Percentiles rank a stretch among this genome's conserved stretches.
These are phyloP conservation scores for Azolla pinnata DNA, from an alignment of 75 land plant species.

Conservation along the genomic window DNA sequence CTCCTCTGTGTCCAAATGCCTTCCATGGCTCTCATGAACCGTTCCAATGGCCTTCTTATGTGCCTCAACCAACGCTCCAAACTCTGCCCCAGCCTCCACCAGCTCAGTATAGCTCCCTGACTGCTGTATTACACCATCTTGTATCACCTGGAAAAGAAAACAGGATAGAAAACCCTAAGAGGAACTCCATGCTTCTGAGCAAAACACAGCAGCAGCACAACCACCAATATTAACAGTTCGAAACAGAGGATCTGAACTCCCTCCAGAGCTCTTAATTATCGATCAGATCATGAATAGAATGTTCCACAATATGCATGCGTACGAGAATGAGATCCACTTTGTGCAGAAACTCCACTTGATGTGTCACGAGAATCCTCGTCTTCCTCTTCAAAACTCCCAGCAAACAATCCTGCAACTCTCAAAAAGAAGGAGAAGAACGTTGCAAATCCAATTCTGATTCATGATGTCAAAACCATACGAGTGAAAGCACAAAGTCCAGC, in stretches of 20 bases:
- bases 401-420: constrained; percentile 28
- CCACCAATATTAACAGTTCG: no score
- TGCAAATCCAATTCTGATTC: no score
- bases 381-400: constrained; percentile 21
- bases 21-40: constrained; percentile 3
- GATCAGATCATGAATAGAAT: no score
- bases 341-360: constrained; percentile 38
- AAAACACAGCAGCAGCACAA: no score
- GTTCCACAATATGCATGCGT: no score
- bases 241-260: no score
- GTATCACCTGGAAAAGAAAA: constrained; percentile 38
- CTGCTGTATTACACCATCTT: constrained; percentile 22
- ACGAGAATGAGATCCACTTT: constrained; percentile 29
- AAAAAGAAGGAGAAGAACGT: constrained; percentile 2
- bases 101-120: constrained; percentile 28
- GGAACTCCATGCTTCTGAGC: no score
- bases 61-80: constrained; percentile 23
- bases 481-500: no score
- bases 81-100: constrained; percentile 13
- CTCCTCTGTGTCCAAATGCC: neutral
- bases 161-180: no score
- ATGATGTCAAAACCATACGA: no score
- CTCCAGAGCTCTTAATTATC: no score
- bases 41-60: constrained; percentile 24
- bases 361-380: constrained; percentile 34